Base-by-base conservation (phyloP, 106 monocot genomes). In the Platanthera zijinensis region DNA sequence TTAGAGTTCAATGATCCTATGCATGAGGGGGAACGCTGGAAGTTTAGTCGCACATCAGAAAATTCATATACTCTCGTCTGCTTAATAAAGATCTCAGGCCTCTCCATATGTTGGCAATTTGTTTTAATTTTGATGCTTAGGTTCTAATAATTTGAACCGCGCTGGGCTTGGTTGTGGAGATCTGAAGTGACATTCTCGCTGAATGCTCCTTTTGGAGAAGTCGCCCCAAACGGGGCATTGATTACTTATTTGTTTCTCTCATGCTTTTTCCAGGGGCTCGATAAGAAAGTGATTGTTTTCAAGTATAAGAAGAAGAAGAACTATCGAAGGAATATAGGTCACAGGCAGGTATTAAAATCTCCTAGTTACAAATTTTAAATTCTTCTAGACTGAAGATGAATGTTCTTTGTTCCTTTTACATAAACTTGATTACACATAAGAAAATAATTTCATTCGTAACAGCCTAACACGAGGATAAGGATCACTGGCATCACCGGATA, bases 261-360 rank as follows among this genome's bases (percentile, higher is more conserved):
- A 5, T 21, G 9, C 8, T 10, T 10, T 18, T 51, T 84, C 50
- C 82, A 96, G 97, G 93, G 97, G 46, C 73, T 89, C 45, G 79
- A 97, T 84, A 75, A 73, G 7, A 97, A 97, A 88, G 94, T 94
- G 1, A 94, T 94, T 61, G 85, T 97, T 69, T 94, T 83, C 81
- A 97, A 97, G 86, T 97, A 85, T 79, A 97, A 94, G 89, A 87
- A 78, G 86, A 91, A 90, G 75, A 97, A 97, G 89, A 84, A 94
- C 67, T 97, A 97, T 73, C 79, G 91, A 74, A 87, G 97, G 75
- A 97, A 57, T n/a, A 91, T 94, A 74, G 94, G 97, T 59, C 97
- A 97, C 53, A 81, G 97, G n/a, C 97, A 97, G 97, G 94, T 95
- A 87, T 2, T 46, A 46, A 4, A 7, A 8, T 61, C 71, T 54